Conservation (phyloP, 2,329 filamentous ascomycete species). For the Thelonectria rubi region DNA sequence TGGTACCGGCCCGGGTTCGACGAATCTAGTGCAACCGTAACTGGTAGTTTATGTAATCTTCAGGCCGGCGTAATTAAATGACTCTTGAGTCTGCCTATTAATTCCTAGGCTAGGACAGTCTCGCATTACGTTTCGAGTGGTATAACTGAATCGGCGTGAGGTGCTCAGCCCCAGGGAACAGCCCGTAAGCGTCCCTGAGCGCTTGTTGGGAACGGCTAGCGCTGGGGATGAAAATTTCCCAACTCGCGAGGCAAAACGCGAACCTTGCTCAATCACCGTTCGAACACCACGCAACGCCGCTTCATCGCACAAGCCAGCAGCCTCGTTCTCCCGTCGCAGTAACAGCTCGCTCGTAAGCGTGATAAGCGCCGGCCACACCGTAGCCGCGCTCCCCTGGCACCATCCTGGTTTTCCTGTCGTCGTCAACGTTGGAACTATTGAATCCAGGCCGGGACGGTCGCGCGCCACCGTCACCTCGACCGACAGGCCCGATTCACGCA, state of each 20-base stretch:
- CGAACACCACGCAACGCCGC: slow-evolving; percentile 7
- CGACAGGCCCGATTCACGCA: neutral
- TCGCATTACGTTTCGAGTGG: neutral
- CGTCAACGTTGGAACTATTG: slow-evolving; percentile 20
- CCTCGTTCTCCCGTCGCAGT: neutral
- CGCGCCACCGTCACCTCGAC: slow-evolving; percentile 16
- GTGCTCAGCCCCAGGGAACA: neutral
- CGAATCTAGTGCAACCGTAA: too few relatives aligned
- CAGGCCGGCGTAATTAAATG: too few relatives aligned
- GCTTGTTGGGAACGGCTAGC: slow-evolving; percentile 15
- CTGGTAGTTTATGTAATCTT: too few relatives aligned
- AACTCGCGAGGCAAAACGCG: slow-evolving; percentile 4
- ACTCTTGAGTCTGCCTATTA: too few relatives aligned
- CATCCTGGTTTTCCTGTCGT: slow-evolving; percentile 19
- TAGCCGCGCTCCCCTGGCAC: slow-evolving; percentile 24
- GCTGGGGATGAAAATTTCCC: slow-evolving; percentile 23
- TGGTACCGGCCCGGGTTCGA: too few relatives aligned
- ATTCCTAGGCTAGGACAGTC: too few relatives aligned
- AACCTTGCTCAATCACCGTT: slow-evolving; percentile 5
- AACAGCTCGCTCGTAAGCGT: slow-evolving; percentile 7
- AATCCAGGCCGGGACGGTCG: slow-evolving; percentile 18
- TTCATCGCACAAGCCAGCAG: slow-evolving; percentile 4
- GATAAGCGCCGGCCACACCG: slow-evolving; percentile 28
- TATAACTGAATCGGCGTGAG: neutral
- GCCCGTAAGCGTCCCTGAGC: neutral